Percentiles rank a stretch among this genome's conserved stretches.
Conservation (phyloP, 1,139 yeast genomes). For the Kodamaea anthophila region DNA sequence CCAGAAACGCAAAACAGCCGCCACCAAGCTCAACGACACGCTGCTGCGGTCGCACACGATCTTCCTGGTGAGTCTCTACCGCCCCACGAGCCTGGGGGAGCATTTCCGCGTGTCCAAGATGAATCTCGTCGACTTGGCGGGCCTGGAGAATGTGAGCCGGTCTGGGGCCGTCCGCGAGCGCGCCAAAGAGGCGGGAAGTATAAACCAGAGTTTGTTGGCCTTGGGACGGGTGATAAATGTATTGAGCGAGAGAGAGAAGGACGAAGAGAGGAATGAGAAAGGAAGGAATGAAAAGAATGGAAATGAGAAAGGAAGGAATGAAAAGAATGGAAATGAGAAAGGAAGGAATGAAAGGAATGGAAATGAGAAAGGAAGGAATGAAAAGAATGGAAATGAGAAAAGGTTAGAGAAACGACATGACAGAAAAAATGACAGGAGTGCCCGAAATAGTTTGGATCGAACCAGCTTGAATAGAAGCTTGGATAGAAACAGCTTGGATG, state of each 20-base stretch:
- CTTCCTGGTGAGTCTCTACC: slow-evolving; percentile 55
- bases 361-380: not conserved
- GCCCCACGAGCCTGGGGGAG: slow-evolving; percentile 16
- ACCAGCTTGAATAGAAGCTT: not conserved
- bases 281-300: not conserved
- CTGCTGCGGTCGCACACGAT: slow-evolving; percentile 73
- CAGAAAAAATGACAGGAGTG: not conserved
- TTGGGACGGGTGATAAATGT: slow-evolving; percentile 81
- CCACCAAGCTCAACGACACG: slow-evolving; percentile 62
- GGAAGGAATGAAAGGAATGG: not conserved
- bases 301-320: not conserved
- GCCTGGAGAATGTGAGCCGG: slow-evolving; percentile 72
- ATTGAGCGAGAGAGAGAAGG: slow-evolving; percentile 26
- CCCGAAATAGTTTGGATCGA: too few relatives aligned
- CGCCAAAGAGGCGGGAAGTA: slow-evolving; percentile 85
- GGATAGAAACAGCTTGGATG: too few relatives aligned
- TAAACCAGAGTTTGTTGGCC: slow-evolving; percentile 76
- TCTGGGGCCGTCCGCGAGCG: slow-evolving; percentile 77
- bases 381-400: too few relatives aligned
- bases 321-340: not conserved
- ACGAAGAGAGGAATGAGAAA: not conserved
- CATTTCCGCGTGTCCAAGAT: slow-evolving; percentile 52
- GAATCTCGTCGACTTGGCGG: slow-evolving; percentile 84
- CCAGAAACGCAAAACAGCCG: slow-evolving; percentile 54
- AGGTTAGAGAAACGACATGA: not conserved